Evolutionary conservation across 2,329 filamentous ascomycete genomes (phyloP).

Genomic region (Colletotrichum liaoningense): DNA sequence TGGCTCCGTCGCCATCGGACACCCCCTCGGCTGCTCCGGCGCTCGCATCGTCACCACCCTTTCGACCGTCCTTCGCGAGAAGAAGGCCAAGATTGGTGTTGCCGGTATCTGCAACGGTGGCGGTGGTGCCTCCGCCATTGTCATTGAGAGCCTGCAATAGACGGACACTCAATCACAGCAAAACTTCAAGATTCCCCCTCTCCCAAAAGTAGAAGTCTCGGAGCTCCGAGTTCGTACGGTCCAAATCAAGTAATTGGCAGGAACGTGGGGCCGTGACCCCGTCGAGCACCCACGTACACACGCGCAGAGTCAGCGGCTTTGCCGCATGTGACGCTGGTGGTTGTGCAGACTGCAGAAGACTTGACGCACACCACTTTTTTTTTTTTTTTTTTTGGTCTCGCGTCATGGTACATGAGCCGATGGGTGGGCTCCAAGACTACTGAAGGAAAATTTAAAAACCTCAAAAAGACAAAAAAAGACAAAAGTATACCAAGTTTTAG

Average conservation of each 20-base stretch:
- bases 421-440: background rate
- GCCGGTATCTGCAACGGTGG: slow-evolving; percentile 98
- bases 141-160: slow-evolving; percentile 80
- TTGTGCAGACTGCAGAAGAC: background rate
- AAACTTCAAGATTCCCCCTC: background rate
- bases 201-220: background rate
- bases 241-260: slow-evolving; percentile 5
- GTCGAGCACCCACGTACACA: background rate
- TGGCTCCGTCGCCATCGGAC: slow-evolving; percentile 94
- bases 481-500: slow-evolving; percentile 33
- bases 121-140: slow-evolving; percentile 92
- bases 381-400: background rate
- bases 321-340: background rate
- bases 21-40: slow-evolving; percentile 93
- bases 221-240: slow-evolving; percentile 22
- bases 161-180: background rate
- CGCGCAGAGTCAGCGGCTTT: background rate
- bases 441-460: background rate
- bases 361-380: background rate
- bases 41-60: slow-evolving; percentile 94
- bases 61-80: slow-evolving; percentile 87
- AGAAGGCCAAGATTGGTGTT: slow-evolving; percentile 92
- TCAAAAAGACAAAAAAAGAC: background rate
- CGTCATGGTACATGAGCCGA: background rate
- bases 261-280: slow-evolving; percentile 4